Evolutionary conservation across 1,139 yeast genomes (phyloP), one percentile per base, ranked within the genome.

Genomic region (Protomyces pachydermus): DNA sequence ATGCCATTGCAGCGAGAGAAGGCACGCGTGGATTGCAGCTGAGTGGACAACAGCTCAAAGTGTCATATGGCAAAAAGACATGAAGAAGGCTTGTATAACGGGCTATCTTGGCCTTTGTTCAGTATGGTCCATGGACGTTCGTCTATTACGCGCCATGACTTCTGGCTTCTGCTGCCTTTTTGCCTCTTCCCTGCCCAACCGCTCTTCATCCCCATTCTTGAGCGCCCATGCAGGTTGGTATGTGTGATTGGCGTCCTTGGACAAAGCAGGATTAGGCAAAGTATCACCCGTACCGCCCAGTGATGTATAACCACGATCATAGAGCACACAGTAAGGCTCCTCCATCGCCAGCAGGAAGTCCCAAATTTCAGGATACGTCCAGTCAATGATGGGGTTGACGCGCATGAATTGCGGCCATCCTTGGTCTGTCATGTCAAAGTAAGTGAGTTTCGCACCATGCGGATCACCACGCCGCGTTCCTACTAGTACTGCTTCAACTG

Each of bases 381-480:
- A 90, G 63, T 87, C 87, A 58, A 90, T 78, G 12, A 90, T 86
- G 0, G 97, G 96, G 71, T 89, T 93, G 9, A 89, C 79, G 55
- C 97, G 76, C 68, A 85, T 74, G 72, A 90, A 90, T 46, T 78
- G 76, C n/a, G 97, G 97, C 97, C 97, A 90, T 61, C 89, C 84
- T 67, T 84, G 86, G 72, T 90, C 96, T 0, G 97, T 90, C 50
- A 71, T 73, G 70, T 88, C 91, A 66, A 86, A 81, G 64, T 79
- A 79, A 16, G 77, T 68, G 46, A 90, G 77, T 14, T 76, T 69
- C 1, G 76, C 75, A 0, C 95, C 91, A 72, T 81, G 87, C 0
- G 97, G 97, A 72, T 90, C 97, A 3, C 87, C 81, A 66, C 87
- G 81, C 61, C 97, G 79, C 18, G 88, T 88, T 0, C 97, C 97